These are phyloP conservation scores for Corymbia citriodora DNA, from an alignment of 441 rosid genomes.

Conservation along the genomic window DNA sequence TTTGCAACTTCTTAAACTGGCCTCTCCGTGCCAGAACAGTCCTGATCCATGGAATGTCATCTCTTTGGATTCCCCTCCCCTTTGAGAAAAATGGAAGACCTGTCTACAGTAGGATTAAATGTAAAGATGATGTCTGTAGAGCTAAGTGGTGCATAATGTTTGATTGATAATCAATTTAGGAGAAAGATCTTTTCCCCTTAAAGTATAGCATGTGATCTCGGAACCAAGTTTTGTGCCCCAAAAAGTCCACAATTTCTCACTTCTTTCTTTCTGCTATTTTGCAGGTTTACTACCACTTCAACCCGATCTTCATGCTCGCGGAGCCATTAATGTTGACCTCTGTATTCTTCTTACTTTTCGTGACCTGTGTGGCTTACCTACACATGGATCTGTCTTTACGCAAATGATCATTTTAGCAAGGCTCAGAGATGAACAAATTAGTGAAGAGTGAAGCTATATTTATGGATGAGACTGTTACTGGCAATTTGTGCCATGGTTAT, in stretches of 20 bases:
- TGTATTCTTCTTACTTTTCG: conserved; percentile 69
- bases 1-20: background rate
- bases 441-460: background rate
- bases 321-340: conserved; percentile 90
- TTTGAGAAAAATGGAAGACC: background rate
- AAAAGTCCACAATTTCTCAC: background rate
- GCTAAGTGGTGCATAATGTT: background rate
- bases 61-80: background rate
- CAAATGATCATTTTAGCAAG: conserved; percentile 24
- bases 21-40: background rate
- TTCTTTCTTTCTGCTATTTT: background rate
- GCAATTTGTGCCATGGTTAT: background rate
- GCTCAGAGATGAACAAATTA: background rate
- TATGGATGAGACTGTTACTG: background rate
- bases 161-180: background rate
- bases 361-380: conserved; percentile 73
- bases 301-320: conserved; percentile 91
- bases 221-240: background rate
- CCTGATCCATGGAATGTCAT: background rate
- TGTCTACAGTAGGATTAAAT: background rate
- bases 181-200: background rate
- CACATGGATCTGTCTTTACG: conserved; percentile 74
- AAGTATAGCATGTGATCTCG: background rate
- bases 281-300: conserved; percentile 95
- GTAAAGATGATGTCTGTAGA: background rate